Evolutionary conservation across 768 basidiomycete genomes (phyloP).

Genomic region (Wakefieldia striispora): DNA sequence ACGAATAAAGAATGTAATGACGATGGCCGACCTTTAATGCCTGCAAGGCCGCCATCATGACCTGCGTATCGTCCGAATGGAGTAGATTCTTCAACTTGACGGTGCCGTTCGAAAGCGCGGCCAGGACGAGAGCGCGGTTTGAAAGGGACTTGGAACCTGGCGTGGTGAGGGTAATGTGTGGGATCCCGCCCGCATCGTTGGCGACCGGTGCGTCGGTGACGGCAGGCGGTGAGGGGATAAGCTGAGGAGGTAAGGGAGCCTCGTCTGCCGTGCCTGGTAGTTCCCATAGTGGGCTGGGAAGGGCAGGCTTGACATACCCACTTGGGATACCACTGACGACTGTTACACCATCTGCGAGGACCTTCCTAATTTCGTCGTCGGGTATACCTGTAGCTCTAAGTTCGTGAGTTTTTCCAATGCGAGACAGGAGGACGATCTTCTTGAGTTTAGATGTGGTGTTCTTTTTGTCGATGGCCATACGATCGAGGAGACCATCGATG

Average conservation of each 20-base stretch:
- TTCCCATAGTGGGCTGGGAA: conserved; percentile 42
- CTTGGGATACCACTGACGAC: conserved; percentile 67
- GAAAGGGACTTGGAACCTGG: conserved; percentile 97
- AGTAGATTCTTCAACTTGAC: conserved; percentile 88
- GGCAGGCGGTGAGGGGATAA: conserved; percentile 9
- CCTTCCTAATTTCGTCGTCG: conserved; percentile 80
- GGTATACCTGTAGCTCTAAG: conserved; percentile 83
- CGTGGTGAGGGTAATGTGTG: conserved; percentile 70
- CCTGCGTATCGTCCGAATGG: conserved; percentile 97
- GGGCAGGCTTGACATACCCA: conserved; percentile 34
- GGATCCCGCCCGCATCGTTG: conserved; percentile 5
- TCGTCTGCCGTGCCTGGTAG: conserved; percentile 14
- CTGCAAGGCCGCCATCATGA: conserved; percentile 94
- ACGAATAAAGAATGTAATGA: background rate
- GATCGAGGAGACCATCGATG: conserved; percentile 80
- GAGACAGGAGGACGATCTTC: conserved; percentile 88
- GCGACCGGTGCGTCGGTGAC: background rate
- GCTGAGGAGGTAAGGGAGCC: conserved; percentile 22
- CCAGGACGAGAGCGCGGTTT: conserved; percentile 90
- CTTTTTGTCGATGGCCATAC: conserved; percentile 98
- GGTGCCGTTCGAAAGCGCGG: conserved; percentile 85
- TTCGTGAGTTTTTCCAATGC: conserved; percentile 91
- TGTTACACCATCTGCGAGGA: conserved; percentile 75
- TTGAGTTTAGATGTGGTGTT: conserved; percentile 83
- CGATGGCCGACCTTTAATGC: conserved; percentile 67